phyloP scores from a whole-genome alignment of 192 early-diverging fungal species.

The Entomortierella beljakovae region DNA sequence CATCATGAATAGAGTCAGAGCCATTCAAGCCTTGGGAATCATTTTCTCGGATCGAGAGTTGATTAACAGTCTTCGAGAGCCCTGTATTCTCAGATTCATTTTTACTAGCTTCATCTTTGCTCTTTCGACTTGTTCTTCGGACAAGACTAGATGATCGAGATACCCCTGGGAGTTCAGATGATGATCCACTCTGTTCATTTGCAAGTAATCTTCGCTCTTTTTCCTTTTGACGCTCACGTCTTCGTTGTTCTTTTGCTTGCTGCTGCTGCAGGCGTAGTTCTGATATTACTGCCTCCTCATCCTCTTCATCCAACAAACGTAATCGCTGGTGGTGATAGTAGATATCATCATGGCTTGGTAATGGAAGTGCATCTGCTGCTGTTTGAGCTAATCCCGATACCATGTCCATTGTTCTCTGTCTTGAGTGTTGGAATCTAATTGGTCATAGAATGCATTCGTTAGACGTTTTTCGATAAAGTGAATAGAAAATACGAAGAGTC shows the following conservation, averaged over 20 bases:
- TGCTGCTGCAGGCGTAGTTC: slow-evolving; percentile 17
- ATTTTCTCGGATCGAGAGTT: slow-evolving; percentile 17
- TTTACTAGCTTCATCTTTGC: background rate
- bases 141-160: slow-evolving; percentile 20
- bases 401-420: slow-evolving; percentile 49
- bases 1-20: background rate
- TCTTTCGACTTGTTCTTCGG: slow-evolving; percentile 23
- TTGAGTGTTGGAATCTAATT: slow-evolving; percentile 41
- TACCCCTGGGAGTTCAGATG: background rate
- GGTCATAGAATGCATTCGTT: too few relatives aligned
- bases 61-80: slow-evolving; percentile 13
- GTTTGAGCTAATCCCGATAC: slow-evolving; percentile 44
- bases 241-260: slow-evolving; percentile 33
- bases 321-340: slow-evolving; percentile 52
- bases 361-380: slow-evolving; percentile 39
- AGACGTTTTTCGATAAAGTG: background rate
- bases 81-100: background rate
- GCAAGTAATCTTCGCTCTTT: slow-evolving; percentile 11
- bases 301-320: slow-evolving; percentile 42
- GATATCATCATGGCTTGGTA: slow-evolving; percentile 51
- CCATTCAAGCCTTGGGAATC: background rate
- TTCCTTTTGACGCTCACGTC: slow-evolving; percentile 16
- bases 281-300: slow-evolving; percentile 3
- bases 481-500: background rate
- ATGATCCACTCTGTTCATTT: background rate